phyloP scores from a whole-genome alignment of 2,329 filamentous ascomycete genomes.

The Alternaria infectoria region DNA sequence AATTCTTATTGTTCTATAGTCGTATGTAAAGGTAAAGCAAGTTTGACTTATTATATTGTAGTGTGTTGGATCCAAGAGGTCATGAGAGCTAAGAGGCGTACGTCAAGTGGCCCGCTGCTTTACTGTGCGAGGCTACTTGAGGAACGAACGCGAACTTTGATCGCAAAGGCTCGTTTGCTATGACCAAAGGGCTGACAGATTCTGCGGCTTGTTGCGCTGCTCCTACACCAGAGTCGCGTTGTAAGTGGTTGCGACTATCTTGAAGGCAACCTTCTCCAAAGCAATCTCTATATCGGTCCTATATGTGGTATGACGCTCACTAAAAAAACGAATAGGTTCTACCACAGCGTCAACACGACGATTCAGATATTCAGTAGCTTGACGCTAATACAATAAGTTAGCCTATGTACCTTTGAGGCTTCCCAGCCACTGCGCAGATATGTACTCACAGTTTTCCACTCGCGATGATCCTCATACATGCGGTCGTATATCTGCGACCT shows the following conservation, averaged over 20 bases:
- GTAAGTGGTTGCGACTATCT: background rate
- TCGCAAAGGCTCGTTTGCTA: background rate
- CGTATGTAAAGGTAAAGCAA: too few species aligned
- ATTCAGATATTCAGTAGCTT: background rate
- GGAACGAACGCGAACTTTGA: background rate
- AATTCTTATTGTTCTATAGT: too few species aligned
- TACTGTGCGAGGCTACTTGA: background rate
- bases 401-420: background rate
- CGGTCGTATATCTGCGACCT: background rate
- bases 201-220: background rate
- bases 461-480: background rate
- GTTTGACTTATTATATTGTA: too few species aligned
- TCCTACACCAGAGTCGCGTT: background rate
- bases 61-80: too few species aligned
- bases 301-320: background rate
- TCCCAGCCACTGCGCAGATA: background rate
- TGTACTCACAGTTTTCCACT: background rate
- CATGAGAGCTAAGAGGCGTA: background rate
- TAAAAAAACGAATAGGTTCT: too few species aligned
- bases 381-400: background rate
- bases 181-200: background rate
- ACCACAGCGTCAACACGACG: background rate
- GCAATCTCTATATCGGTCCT: background rate
- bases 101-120: background rate
- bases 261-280: background rate